Percentiles rank a stretch among this genome's conserved stretches.
These are phyloP conservation scores for Acanthamoeba polyphaga DNA, from an alignment of 208 protist genomes.

Conservation along the genomic window DNA sequence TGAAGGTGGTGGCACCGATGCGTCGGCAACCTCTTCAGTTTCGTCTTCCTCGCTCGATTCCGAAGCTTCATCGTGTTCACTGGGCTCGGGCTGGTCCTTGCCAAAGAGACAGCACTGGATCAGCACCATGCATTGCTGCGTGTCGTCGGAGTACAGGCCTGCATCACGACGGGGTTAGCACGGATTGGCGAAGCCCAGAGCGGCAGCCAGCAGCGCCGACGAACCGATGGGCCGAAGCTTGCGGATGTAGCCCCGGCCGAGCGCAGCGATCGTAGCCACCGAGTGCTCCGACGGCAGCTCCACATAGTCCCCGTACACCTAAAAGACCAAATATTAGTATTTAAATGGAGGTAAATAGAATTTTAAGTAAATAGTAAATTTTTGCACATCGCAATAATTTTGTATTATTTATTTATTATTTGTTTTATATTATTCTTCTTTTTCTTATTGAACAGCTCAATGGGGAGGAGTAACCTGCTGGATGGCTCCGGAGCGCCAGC, in stretches of 20 bases:
- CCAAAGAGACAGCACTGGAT: constrained; percentile 5
- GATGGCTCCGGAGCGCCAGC: constrained; percentile 20
- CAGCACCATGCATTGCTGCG: constrained; percentile 38
- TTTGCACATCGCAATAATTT: no score
- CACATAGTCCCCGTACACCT: background rate
- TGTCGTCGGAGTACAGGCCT: constrained; percentile 36
- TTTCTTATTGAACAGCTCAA: no score
- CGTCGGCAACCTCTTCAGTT: background rate
- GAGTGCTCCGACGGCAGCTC: background rate
- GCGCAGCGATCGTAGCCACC: background rate
- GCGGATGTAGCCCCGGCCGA: background rate
- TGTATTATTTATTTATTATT: no score
- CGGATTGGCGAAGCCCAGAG: no score
- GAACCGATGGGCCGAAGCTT: constrained; percentile 28
- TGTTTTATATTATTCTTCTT: no score
- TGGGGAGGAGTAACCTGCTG: background rate
- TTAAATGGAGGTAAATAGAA: no score
- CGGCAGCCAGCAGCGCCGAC: background rate
- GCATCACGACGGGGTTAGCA: no score
- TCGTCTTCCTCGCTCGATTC: background rate
- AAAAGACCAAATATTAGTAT: background rate
- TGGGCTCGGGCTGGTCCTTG: background rate
- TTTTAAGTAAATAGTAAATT: background rate
- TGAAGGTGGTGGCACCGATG: background rate
- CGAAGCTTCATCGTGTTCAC: background rate